A percentile compares a stretch with the other conserved stretches of the same genome.
Conservation (phyloP, 176 grass and related monocot genomes). For the Oryza australiensis region DNA sequence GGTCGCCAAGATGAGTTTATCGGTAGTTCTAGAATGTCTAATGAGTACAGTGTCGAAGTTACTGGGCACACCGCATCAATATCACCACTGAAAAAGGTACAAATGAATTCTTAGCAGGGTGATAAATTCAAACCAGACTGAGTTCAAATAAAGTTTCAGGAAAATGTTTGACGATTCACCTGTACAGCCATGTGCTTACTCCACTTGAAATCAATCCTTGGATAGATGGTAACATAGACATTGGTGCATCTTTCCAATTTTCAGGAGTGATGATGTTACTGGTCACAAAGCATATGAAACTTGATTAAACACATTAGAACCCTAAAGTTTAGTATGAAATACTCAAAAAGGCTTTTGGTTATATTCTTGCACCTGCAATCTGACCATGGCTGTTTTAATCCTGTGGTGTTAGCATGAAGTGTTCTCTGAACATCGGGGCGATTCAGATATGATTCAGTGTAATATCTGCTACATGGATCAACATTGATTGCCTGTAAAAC, state of each 20-base stretch:
- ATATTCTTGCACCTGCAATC: slow-evolving; percentile 41
- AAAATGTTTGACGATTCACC: slow-evolving; percentile 30
- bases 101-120: slow-evolving; percentile 26
- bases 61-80: slow-evolving; percentile 56
- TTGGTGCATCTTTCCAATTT: slow-evolving; percentile 44
- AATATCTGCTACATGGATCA: slow-evolving; percentile 41
- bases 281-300: not conserved
- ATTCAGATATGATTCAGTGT: slow-evolving; percentile 51
- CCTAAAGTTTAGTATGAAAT: slow-evolving; percentile 32
- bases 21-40: slow-evolving; percentile 37
- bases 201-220: slow-evolving; percentile 42
- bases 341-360: not conserved
- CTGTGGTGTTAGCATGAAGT: slow-evolving; percentile 44
- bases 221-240: slow-evolving; percentile 42
- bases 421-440: slow-evolving; percentile 49
- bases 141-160: slow-evolving; percentile 2
- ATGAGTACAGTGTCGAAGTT: slow-evolving; percentile 50
- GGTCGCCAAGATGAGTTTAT: slow-evolving; percentile 44
- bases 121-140: not conserved
- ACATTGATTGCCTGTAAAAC: slow-evolving; percentile 33
- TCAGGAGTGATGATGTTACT: slow-evolving; percentile 39
- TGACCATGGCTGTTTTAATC: slow-evolving; percentile 42
- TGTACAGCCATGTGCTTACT: slow-evolving; percentile 51
- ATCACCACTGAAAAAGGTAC: slow-evolving; percentile 52
- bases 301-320: slow-evolving; percentile 10